Evolutionary conservation across 2,329 filamentous ascomycete species (phyloP), one percentile per base, ranked within the genome.

Genomic region (Fusarium sp.): DNA sequence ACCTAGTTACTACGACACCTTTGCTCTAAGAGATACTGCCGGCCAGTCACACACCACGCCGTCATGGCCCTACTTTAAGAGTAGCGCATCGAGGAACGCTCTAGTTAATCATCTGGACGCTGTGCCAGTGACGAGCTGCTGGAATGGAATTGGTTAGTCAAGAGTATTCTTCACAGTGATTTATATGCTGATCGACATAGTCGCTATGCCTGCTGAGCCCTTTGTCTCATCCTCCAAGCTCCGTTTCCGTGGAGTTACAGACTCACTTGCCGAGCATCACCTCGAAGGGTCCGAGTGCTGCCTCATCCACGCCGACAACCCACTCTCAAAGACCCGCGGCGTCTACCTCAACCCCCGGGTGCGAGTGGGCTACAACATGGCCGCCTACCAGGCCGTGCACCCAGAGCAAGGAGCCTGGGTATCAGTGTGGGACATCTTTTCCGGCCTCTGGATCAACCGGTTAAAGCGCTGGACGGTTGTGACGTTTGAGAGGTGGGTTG

Each of bases 271-370:
- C 3, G 77, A 81, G 9, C 77, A 84, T 29, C 92, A 94, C 77
- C 85, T 95, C 29, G 93, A 95, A 81, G 93, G 87, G n/a, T 93
- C 90, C 16, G 93, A 95, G 82, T 95, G 93, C 84, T 95, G 93
- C 81, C 88, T 95, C 62, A 90, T 94, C 64, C 93, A 94, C 78
- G 89, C 90, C 3, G 93, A 94, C 77, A 94, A 94, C 75, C 89
- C 89, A 2, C 82, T 91, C 6, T 87, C 86, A 6, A 78, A 78
- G 65, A 80, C 81, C 7, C 74, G 82, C 64, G 90, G 92, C 59
- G 89, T 94, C 7, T 94, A 86, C 80, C 78, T 94, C 42, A 94
- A 94, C 79, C 91, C 92, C 2, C 87, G 87, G 14, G 92, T 94
- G 13, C 86, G 91, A 10, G 92, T 94, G 6, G 91, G 87, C 3